Conservation (phyloP, 768 basidiomycete genomes). For the Mycena rosella region DNA sequence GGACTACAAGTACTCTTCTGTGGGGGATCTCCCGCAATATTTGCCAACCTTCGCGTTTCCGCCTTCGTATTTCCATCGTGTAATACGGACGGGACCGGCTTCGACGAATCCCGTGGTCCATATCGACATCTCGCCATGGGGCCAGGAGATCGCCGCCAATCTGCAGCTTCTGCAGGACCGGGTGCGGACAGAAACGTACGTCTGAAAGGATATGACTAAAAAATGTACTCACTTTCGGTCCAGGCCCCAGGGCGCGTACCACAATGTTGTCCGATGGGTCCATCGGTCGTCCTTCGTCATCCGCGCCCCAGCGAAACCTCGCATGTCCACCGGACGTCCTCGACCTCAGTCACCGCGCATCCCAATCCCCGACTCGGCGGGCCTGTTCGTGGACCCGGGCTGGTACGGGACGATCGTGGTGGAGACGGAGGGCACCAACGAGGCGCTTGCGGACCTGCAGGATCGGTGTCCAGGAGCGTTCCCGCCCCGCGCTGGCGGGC, state of each 20-base stretch:
- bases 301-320: slow-evolving; percentile 58
- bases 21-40: slow-evolving; percentile 85
- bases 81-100: slow-evolving; percentile 73
- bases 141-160: slow-evolving; percentile 78
- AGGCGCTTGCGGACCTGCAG: slow-evolving; percentile 83
- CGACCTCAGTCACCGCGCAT: slow-evolving; percentile 49
- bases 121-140: slow-evolving; percentile 84
- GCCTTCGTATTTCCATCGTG: slow-evolving; percentile 91
- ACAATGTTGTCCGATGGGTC: slow-evolving; percentile 89
- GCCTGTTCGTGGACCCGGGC: slow-evolving; percentile 75
- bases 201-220: slow-evolving; percentile 29
- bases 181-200: slow-evolving; percentile 85
- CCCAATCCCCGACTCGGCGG: slow-evolving; percentile 67
- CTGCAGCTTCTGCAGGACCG: slow-evolving; percentile 84
- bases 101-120: slow-evolving; percentile 74
- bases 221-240: slow-evolving; percentile 19
- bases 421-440: slow-evolving; percentile 90
- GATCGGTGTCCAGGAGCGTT: slow-evolving; percentile 77
- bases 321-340: slow-evolving; percentile 48
- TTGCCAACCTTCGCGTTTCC: slow-evolving; percentile 85
- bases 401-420: slow-evolving; percentile 90
- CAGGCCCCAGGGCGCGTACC: slow-evolving; percentile 82
- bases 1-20: slow-evolving; percentile 82
- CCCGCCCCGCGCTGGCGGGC: slow-evolving; percentile 65
- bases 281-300: slow-evolving; percentile 84